Conservation (phyloP, 352 stramenopile species). For the Pythium rishiriense region DNA sequence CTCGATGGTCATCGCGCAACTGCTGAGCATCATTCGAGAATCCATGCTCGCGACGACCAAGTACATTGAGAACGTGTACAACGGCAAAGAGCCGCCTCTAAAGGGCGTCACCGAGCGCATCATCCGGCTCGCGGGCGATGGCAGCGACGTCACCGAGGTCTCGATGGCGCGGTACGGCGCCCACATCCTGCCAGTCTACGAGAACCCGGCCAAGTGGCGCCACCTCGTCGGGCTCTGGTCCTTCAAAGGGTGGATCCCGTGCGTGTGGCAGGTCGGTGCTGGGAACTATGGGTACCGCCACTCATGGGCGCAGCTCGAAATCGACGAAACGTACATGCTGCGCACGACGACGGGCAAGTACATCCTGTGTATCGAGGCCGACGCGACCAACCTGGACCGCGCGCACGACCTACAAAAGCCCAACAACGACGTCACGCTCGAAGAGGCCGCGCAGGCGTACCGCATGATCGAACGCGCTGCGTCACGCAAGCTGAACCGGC, state of each 20-base stretch:
- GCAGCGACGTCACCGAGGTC: constrained; percentile 65
- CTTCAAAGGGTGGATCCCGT: constrained; percentile 52
- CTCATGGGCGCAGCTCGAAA: constrained; percentile 46
- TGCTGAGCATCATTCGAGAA: constrained; percentile 61
- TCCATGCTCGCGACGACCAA: constrained; percentile 44
- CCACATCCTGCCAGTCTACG: constrained; percentile 66
- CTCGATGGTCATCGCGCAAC: constrained; percentile 64
- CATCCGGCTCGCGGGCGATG: constrained; percentile 53
- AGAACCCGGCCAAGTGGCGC: constrained; percentile 44
- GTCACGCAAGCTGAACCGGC: constrained; percentile 39
- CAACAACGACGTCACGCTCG: constrained; percentile 48
- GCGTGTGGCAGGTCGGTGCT: constrained; percentile 50
- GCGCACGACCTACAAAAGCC: constrained; percentile 46
- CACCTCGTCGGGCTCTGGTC: constrained; percentile 58
- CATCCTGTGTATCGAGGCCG: constrained; percentile 65
- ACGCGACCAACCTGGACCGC: constrained; percentile 51
- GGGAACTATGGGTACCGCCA: constrained; percentile 65
- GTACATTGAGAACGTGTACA: constrained; percentile 56
- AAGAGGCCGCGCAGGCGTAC: constrained; percentile 65
- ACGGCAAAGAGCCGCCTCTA: constrained; percentile 48
- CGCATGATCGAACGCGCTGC: constrained; percentile 55
- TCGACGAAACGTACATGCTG: constrained; percentile 58
- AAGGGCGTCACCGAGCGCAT: constrained; percentile 58
- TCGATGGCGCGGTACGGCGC: constrained; percentile 64
- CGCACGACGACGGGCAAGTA: constrained; percentile 65